Percentiles rank a stretch among this genome's conserved stretches.
Conservation (phyloP, 1,284 basidiomycete genomes). For the Cryptococcus amylolentus region DNA sequence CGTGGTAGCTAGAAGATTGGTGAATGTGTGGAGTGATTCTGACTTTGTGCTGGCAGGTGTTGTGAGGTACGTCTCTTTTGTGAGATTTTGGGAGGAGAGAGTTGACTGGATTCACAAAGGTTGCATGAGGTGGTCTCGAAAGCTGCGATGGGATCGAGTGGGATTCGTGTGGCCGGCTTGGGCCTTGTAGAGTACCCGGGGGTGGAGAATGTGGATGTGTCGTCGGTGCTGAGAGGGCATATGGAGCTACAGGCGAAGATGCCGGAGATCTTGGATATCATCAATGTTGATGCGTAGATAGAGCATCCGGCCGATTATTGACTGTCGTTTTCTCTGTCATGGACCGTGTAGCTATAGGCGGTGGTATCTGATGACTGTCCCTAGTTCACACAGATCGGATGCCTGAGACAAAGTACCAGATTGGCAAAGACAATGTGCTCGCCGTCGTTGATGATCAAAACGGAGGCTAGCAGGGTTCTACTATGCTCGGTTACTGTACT, state of each 20-base stretch:
- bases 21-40: conserved; percentile 52
- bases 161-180: conserved; percentile 49
- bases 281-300: conserved; percentile 40
- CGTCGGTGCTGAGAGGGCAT: conserved; percentile 46
- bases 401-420: no score
- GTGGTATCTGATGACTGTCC: no score
- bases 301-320: no score
- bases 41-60: conserved; percentile 57
- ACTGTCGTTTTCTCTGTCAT: no score
- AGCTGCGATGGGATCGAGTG: conserved; percentile 44
- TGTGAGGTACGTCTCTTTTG: conserved; percentile 38
- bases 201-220: conserved; percentile 51
- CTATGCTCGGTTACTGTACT: no score
- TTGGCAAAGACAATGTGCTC: no score
- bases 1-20: conserved; percentile 53
- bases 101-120: conserved; percentile 21
- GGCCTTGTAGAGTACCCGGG: conserved; percentile 47
- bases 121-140: conserved; percentile 54
- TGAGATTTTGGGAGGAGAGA: background rate
- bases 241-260: conserved; percentile 47
- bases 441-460: no score
- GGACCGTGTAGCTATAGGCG: no score
- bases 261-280: conserved; percentile 41
- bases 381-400: no score
- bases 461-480: no score